These are phyloP conservation scores for Podospora fimiseda DNA, from an alignment of 495 filamentous ascomycete species.

Conservation along the genomic window DNA sequence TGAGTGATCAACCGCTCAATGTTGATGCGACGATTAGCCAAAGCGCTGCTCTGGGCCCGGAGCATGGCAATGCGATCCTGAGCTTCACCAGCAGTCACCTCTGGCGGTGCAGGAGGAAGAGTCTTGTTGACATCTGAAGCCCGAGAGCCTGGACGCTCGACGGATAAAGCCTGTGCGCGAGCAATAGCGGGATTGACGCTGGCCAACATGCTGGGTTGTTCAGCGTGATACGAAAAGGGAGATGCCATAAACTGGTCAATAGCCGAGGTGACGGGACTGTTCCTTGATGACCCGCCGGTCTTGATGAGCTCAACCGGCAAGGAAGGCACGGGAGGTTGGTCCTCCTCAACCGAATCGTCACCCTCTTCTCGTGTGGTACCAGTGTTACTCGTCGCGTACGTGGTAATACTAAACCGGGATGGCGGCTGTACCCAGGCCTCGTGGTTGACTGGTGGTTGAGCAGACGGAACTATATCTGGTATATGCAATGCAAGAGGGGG, in stretches of 20 bases:
- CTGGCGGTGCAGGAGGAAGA: constrained; percentile 52
- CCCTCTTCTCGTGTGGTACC: constrained; percentile 52
- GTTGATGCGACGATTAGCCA: constrained; percentile 61
- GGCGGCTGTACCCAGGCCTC: constrained; percentile 44
- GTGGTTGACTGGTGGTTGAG: constrained; percentile 13
- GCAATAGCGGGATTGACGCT: constrained; percentile 8
- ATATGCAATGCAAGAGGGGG: constrained; percentile 8
- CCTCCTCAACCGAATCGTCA: constrained; percentile 26
- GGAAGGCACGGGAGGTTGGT: constrained; percentile 29
- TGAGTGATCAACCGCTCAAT: constrained; percentile 65
- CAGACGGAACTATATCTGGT: constrained; percentile 15
- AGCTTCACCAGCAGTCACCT: constrained; percentile 39
- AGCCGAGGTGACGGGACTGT: constrained; percentile 24
- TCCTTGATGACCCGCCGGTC: constrained; percentile 15
- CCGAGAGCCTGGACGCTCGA: constrained; percentile 21
- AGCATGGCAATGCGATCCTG: constrained; percentile 60
- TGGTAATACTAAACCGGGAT: constrained; percentile 70
- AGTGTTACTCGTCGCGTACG: constrained; percentile 54
- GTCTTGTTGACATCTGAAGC: constrained; percentile 45
- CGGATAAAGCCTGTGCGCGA: constrained; percentile 11
- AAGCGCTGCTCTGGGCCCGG: constrained; percentile 58
- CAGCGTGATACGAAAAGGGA: constrained; percentile 9
- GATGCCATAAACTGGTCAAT: constrained; percentile 24
- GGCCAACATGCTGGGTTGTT: constrained; percentile 1
- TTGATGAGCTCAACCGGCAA: constrained; percentile 20